Base-by-base conservation (phyloP, 2,329 filamentous ascomycete genomes). In the Pseudodiploospora longispora region DNA sequence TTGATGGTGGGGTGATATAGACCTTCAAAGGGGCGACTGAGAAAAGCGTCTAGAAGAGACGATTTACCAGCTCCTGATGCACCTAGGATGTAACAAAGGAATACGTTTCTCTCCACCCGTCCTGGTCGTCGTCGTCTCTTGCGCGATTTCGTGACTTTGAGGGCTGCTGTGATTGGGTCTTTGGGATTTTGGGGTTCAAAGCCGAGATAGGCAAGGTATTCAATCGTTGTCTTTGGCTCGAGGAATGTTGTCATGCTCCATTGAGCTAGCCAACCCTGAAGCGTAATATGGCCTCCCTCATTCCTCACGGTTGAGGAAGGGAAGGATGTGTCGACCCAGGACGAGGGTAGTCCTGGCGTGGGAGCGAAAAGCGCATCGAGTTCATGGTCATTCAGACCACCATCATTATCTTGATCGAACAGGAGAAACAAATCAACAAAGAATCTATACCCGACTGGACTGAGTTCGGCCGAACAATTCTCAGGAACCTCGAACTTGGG, bases 171-270 rank as follows among this genome's bases (percentile, higher is more conserved):
- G 2, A 87, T 88, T 0, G 83, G 82, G 34, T 85, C 83, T 46
- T 84, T 85, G n/a, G 77, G 71, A 54, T 85, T 85, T 2, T 80
- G 71, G 3, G 87, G 83, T 60, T 97, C 93, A 57, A 96, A 98
- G 1, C 93, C 93, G 2, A 98, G 81, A 60, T 96, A 96, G 3
- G 93, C 93, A 3, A 98, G 80, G 61, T 98, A 98, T 55, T 94
- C 90, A 4, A 98, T 75, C 1, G 93, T 97, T 1, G 88, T 96
- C 60, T 93, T 94, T 9, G 93, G 91, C 45, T 94, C 90, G 48
- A 94, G 81, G 57, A 97, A 98, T 0, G 93, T 98, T 1, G 93
- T 98, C 93, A 98, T 98, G 61, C 90, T 96, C 93, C 93, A 98
- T 58, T 98, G 93, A 4, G 93, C 93, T 33, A 98, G 78, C 93